phyloP scores from a whole-genome alignment of 1,284 basidiomycete genomes.

The Trichosporon asahii region DNA sequence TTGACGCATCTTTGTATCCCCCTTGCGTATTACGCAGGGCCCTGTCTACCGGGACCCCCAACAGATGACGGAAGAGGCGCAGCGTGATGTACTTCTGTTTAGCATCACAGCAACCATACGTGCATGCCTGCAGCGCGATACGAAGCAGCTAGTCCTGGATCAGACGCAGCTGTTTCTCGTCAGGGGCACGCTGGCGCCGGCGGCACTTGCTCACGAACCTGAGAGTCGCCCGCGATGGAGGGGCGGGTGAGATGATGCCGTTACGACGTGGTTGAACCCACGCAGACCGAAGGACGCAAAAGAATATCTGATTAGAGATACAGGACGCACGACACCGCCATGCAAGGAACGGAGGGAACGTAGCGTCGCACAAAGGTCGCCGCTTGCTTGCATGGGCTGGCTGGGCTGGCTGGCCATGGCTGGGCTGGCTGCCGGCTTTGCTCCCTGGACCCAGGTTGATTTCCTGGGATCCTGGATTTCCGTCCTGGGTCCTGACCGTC shows the following conservation, averaged over 20 bases:
- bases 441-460: background rate
- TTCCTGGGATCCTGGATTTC: slow-evolving; percentile 3
- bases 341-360: background rate
- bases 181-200: background rate
- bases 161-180: background rate
- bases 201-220: background rate
- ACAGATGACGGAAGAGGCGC: background rate
- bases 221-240: background rate
- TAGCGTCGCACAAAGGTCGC: background rate
- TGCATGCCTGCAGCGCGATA: too few relatives aligned
- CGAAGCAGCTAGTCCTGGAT: background rate
- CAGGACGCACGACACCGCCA: background rate
- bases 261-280: background rate
- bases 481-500: background rate
- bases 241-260: background rate
- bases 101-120: too few relatives aligned
- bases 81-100: too few relatives aligned
- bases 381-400: background rate
- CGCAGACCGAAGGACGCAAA: background rate
- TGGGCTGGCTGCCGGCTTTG: background rate
- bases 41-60: background rate
- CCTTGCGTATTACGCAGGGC: too few relatives aligned
- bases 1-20: background rate
- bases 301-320: background rate
- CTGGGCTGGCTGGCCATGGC: too few relatives aligned